Conservation (phyloP, 495 filamentous ascomycete genomes). For the Aspergillus nidulans region DNA sequence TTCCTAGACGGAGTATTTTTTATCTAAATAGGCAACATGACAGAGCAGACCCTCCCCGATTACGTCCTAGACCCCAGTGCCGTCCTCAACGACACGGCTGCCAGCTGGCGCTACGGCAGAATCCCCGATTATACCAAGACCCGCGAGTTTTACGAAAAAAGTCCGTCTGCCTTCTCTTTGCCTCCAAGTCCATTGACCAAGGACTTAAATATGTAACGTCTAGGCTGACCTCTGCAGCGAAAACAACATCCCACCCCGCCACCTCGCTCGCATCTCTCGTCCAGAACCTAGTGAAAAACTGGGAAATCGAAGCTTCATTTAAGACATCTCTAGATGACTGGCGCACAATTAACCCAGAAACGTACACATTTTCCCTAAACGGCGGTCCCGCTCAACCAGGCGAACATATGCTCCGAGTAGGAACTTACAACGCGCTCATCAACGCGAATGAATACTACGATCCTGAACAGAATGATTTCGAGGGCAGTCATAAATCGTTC, state of each 20-base stretch:
- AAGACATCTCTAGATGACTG: constrained; percentile 57
- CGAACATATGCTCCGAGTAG: constrained; percentile 61
- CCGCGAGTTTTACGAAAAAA: constrained; percentile 42
- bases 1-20: too few species aligned
- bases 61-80: constrained; percentile 57
- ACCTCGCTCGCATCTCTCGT: constrained; percentile 54
- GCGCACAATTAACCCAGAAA: constrained; percentile 53
- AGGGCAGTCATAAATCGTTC: constrained; percentile 59
- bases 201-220: too few species aligned
- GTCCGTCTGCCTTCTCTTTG: constrained; percentile 31
- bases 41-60: constrained; percentile 43
- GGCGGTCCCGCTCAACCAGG: constrained; percentile 49
- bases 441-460: constrained; percentile 57
- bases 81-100: constrained; percentile 48
- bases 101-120: constrained; percentile 54
- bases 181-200: neutral
- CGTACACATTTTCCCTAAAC: constrained; percentile 60
- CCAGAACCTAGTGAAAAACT: constrained; percentile 68
- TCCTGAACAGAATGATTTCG: constrained; percentile 53
- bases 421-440: constrained; percentile 66
- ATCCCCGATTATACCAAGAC: constrained; percentile 60
- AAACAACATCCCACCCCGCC: constrained; percentile 48
- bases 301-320: constrained; percentile 67
- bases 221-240: constrained; percentile 35
- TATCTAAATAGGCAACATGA: neutral